Conservation (phyloP, 352 stramenopile species). For the Blastocystis sp. region DNA sequence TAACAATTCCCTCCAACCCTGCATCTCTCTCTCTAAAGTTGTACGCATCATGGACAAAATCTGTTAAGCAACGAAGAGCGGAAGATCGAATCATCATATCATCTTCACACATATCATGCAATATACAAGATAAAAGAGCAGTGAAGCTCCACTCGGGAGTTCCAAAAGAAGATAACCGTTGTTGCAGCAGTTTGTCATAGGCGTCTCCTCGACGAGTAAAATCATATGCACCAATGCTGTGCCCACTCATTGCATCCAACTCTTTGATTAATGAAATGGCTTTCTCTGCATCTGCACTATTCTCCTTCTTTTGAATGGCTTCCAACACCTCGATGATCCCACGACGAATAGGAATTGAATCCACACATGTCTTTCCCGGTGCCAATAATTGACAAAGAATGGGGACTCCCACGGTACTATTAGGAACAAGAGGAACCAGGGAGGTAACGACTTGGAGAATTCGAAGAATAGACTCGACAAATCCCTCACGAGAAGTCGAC, state of each 20-base stretch:
- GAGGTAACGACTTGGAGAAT: neutral
- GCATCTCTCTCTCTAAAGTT: neutral
- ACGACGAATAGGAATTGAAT: neutral
- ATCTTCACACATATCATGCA: neutral
- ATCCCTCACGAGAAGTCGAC: neutral
- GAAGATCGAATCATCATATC: slow-evolving; percentile 52
- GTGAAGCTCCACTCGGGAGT: neutral
- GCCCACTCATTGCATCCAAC: neutral
- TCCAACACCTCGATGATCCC: neutral
- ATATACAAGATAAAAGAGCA: neutral
- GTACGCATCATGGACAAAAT: neutral
- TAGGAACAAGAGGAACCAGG: neutral
- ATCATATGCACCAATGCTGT: neutral
- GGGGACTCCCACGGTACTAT: neutral
- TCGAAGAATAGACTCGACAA: neutral
- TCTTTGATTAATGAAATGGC: neutral
- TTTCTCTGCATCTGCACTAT: neutral
- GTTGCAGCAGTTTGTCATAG: neutral
- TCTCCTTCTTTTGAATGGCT: neutral
- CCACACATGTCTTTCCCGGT: neutral
- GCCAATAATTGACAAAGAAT: neutral
- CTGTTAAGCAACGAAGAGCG: neutral
- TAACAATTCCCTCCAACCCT: neutral
- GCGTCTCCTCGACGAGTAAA: slow-evolving; percentile 27
- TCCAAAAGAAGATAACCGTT: neutral